phyloP scores from a whole-genome alignment of 805 yeast genomes.

The Metschnikowia lochheadii region DNA sequence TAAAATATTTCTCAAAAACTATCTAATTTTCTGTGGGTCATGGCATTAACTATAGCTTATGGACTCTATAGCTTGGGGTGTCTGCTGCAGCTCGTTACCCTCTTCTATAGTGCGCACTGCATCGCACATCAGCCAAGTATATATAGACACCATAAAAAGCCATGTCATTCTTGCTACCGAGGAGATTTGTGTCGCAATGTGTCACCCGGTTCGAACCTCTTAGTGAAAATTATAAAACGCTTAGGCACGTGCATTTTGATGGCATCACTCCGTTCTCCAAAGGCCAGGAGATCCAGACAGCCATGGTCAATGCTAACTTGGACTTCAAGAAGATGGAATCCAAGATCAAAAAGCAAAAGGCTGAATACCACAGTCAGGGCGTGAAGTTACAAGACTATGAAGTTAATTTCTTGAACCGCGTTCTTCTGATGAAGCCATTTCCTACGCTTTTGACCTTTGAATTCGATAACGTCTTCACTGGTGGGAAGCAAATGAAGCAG shows the following conservation, averaged over 20 bases:
- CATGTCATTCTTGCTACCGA: constrained; percentile 5
- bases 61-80: no score
- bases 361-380: constrained; percentile 37
- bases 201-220: constrained; percentile 28
- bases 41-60: neutral
- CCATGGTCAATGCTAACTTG: constrained; percentile 52
- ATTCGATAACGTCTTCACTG: constrained; percentile 82
- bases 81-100: neutral
- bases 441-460: constrained; percentile 80
- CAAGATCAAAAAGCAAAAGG: constrained; percentile 41
- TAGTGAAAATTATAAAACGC: constrained; percentile 29
- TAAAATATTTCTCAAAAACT: no score
- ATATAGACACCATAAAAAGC: neutral
- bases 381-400: constrained; percentile 45
- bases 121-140: neutral
- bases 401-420: constrained; percentile 39
- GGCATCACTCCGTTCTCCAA: constrained; percentile 37
- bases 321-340: constrained; percentile 52
- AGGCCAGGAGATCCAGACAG: constrained; percentile 56
- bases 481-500: constrained; percentile 77
- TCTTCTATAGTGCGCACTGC: constrained; percentile 2
- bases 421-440: constrained; percentile 44
- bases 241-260: constrained; percentile 40
- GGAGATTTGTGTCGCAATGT: constrained; percentile 13
- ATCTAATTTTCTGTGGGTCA: no score